Base-by-base conservation (phyloP, 495 filamentous ascomycete genomes). In the Penicillium daleae region DNA sequence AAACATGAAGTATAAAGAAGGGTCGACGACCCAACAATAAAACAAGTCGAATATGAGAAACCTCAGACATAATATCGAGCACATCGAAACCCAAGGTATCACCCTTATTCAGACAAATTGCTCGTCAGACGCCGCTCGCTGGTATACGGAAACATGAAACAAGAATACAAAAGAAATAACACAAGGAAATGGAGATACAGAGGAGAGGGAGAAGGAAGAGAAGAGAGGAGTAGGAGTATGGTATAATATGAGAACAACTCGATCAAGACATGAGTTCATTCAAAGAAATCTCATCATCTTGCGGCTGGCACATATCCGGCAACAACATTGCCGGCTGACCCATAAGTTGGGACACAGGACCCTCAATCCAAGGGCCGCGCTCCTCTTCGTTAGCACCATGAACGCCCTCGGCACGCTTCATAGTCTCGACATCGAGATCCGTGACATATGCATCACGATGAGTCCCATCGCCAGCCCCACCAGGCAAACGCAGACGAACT, bases 381-480 rank as follows among this genome's bases (percentile, higher is more conserved):
- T 97, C 92, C 66, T 93, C 90, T 7, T 89, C 87, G 4, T 86
- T 92, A 9, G 92, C 87, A 66, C 80, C 79, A 61, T 85, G 87
- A 62, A 98, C 86, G 46, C 90, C 95, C 68, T 93, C 85, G 17
- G 92, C 93, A 33, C 93, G 86, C 77, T 88, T 90, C 77, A 98
- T 72, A 3, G 93, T 96, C 81, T 93, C 87, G 42, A 97, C 85
- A 70, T 99, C 96, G 50, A 99, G 83, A 69, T 99, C 96, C 12
- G 95, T 97, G 51, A 97, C 87, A 70, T 96, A 97, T 6, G 81
- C 78, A 32, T 86, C 78, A 26, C 82, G 80, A 70, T 73, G 74
- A 21, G 80, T 82, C 54, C 82, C 82, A 59, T 85, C 79, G 6
- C 85, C 83, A 44, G 86, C 87, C 63, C 86, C 87, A 62, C 86